Percentiles rank a stretch among this genome's conserved stretches.
These are phyloP conservation scores for Spongospora subterranea DNA, from an alignment of 208 protist species.

Conservation along the genomic window DNA sequence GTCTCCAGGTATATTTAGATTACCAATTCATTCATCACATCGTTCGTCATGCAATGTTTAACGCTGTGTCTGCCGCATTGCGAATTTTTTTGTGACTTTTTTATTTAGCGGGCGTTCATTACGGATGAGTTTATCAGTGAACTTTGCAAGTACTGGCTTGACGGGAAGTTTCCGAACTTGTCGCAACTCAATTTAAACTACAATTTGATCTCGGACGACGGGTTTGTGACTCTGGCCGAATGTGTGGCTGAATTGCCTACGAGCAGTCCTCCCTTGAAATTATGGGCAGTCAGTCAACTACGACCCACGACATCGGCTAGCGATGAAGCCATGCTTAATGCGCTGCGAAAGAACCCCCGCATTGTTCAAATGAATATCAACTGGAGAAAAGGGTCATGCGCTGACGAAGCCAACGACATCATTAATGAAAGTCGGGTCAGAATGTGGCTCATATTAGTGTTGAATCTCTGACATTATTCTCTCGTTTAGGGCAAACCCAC, in stretches of 20 bases:
- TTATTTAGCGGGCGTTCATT: background rate
- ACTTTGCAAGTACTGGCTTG: background rate
- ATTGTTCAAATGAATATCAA: background rate
- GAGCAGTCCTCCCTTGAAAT: background rate
- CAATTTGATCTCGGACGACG: background rate
- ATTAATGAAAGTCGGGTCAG: background rate
- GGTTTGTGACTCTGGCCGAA: constrained; percentile 16
- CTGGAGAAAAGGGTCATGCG: background rate
- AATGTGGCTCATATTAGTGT: background rate
- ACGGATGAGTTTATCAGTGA: constrained; percentile 3
- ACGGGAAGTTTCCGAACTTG: background rate
- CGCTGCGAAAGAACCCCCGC: background rate
- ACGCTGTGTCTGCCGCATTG: background rate
- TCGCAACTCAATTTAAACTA: constrained; percentile 50
- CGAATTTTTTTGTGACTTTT: background rate
- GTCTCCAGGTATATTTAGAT: constrained; percentile 6
- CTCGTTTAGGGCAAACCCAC: background rate
- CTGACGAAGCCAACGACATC: background rate
- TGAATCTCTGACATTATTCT: background rate
- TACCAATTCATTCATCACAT: background rate
- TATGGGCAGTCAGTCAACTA: constrained; percentile 18
- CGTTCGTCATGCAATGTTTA: background rate
- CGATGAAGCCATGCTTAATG: background rate
- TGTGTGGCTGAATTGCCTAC: background rate
- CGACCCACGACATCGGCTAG: background rate